Percentiles rank a stretch among this genome's conserved stretches.
Conservation (phyloP, 2,329 filamentous ascomycete species). For the Cladosporium sp. region DNA sequence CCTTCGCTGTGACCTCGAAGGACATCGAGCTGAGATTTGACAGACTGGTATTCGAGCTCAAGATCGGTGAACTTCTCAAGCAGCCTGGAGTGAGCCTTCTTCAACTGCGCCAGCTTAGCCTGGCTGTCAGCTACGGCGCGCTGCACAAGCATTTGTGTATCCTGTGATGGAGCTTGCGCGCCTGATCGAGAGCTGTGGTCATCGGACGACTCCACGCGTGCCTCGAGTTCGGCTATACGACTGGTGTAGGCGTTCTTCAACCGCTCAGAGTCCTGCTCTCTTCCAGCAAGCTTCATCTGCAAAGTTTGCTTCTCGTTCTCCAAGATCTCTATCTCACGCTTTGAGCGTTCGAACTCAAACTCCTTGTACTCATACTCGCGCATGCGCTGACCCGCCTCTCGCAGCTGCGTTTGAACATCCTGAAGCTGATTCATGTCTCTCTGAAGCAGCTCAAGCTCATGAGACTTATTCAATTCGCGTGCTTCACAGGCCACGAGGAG, state of each 20-base stretch:
- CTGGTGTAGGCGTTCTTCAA: conserved; percentile 45
- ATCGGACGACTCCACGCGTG: conserved; percentile 11
- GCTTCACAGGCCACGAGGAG: conserved; percentile 64
- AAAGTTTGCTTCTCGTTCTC: conserved; percentile 57
- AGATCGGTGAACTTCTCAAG: conserved; percentile 49
- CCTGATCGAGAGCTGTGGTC: background rate
- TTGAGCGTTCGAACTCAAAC: conserved; percentile 53
- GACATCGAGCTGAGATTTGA: conserved; percentile 24
- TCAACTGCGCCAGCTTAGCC: conserved; percentile 45
- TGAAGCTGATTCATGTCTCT: conserved; percentile 59
- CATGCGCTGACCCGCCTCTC: conserved; percentile 57
- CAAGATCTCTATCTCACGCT: conserved; percentile 56
- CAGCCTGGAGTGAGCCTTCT: conserved; percentile 50
- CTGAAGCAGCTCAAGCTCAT: conserved; percentile 61
- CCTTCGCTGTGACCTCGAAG: conserved; percentile 14
- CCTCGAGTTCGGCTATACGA: conserved; percentile 46
- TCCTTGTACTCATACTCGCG: conserved; percentile 63
- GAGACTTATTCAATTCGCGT: conserved; percentile 59
- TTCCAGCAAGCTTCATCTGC: conserved; percentile 53
- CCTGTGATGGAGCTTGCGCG: conserved; percentile 3
- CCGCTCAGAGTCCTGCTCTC: conserved; percentile 49
- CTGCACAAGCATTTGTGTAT: conserved; percentile 40
- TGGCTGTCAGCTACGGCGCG: conserved; percentile 45
- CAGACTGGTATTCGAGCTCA: conserved; percentile 29
- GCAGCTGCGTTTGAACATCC: conserved; percentile 55